Evolutionary conservation across 768 basidiomycete genomes (phyloP), one percentile per base, ranked within the genome.

Genomic region (Hemileccinum rubropunctum): DNA sequence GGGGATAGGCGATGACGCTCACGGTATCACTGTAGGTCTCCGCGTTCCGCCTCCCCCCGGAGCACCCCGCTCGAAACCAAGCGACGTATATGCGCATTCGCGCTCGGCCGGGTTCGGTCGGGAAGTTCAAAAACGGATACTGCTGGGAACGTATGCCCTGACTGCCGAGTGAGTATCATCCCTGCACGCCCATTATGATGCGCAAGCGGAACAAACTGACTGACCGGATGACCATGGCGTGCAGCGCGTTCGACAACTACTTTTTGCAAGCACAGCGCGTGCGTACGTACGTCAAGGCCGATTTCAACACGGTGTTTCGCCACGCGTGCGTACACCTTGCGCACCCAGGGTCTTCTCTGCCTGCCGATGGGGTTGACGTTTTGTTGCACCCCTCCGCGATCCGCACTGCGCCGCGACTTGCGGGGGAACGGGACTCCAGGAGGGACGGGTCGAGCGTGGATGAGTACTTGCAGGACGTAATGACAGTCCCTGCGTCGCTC

Each of bases 191-290:
- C 6, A 23, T 23, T 23, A 6, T 3, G 23, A 23, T 23, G 23
- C 23, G 23, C 2, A 4, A 32, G 1, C 15, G 37, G 6, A 47
- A 42, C 7, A 6, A 23, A 28, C 30, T 40, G 21, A 37, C 4
- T 8, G 27, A 32, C 23, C 23, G 23, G 6, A 3, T 23, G 23
- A 23, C 23, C 23, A 23, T 23, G 23, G 23, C 23, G 6, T 23
- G 6, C 58, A 98, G 93, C 50, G 93, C 93, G n/a, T 98, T 94
- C 62, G 88, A 98, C 70, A 98, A 95, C 62, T 98, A 95, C 67
- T 99, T 93, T 65, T 76, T 98, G 6, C 92, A 95, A 72, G 95
- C 95, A 0, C 87, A 92, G 54, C 78, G 83, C 28, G 80, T 98
- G 10, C 84, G 95, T 1, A 76, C 78, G 43, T 70, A 79, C 8